Conservation (phyloP, 352 stramenopile species). For the Achlya hypogyna region DNA sequence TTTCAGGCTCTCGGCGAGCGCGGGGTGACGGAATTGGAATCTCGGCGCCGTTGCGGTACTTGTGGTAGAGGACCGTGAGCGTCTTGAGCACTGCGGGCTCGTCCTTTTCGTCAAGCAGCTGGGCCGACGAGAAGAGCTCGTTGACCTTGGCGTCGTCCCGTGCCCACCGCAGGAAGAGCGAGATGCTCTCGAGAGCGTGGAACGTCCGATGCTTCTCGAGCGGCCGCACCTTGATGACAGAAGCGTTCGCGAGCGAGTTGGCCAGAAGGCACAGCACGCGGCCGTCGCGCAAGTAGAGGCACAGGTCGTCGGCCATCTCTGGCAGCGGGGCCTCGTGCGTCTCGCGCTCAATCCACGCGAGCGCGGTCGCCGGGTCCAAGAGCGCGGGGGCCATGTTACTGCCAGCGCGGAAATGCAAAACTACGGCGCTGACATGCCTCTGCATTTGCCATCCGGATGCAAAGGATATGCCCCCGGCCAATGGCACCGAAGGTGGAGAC, state of each 20-base stretch:
- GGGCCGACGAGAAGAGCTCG: conserved; percentile 64
- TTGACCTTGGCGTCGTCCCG: conserved; percentile 40
- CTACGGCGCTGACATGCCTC: background rate
- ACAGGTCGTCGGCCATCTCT: conserved; percentile 34
- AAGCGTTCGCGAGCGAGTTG: conserved; percentile 29
- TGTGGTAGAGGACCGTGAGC: conserved; percentile 46
- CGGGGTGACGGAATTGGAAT: background rate
- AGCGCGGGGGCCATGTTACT: background rate
- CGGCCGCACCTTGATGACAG: conserved; percentile 35
- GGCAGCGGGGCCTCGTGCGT: conserved; percentile 20
- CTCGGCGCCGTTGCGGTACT: conserved; percentile 29
- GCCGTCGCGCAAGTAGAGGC: conserved; percentile 63
- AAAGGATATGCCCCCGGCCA: background rate
- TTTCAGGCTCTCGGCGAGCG: background rate
- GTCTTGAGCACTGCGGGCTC: conserved; percentile 47
- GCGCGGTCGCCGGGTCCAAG: background rate
- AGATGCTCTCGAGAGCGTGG: conserved; percentile 72
- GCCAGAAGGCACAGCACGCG: conserved; percentile 64
- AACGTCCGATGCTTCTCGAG: conserved; percentile 65
- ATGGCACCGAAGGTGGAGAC: background rate
- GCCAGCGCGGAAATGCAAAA: background rate
- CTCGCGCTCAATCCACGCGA: background rate
- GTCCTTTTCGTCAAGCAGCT: conserved; percentile 73
- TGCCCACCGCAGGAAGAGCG: conserved; percentile 82
- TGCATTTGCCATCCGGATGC: background rate